Base-by-base conservation (phyloP, 2,329 filamentous ascomycete species). In the Epichloe sibirici region DNA sequence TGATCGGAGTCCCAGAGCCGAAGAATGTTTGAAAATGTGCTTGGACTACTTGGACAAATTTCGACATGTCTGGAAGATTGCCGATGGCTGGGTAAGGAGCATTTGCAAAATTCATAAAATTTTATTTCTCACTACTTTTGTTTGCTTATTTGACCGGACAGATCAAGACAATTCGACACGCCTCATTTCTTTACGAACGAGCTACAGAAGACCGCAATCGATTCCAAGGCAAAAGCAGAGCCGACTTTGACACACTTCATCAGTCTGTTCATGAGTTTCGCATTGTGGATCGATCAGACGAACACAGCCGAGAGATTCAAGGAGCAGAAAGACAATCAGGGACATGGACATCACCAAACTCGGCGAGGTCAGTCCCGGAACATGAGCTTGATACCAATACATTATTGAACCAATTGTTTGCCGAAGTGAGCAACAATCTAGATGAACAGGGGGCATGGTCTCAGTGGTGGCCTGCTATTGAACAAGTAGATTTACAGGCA, bases 201-300 rank as follows among this genome's bases (percentile, higher is more conserved):
- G 60, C 61, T 0, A 57, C 57, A 0, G 58, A 59, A 5, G 56
- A 64, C 17, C 46, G 53, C 2, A 48, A 51, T 2, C 53, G 56
- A 1, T 65, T 65, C 35, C 57, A 57, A 1, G 63, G 63, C 2
- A 55, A 60, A 9, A 62, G 58, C 2, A 56, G 63, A 3, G 57
- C 57, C 17, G 62, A 66, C 48, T 66, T 65, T 49, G 60, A 61
- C 25, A 56, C 58, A 7, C 53, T 66, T 1, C 64, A 65, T 39
- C 63, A 64, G 37, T 65, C 62, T 3, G 57, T 65, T 1, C 61
- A 65, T 23, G 64, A 66, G 43, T 66, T 65, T 40, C 60, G 63
- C 3, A 58, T 60, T 6, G 57, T 66, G 1, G 63, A 66, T 37
- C 55, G 63, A 21, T 65, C 63, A 2, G 63, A 65, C n/a, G 58